Conservation (phyloP, 139 green algal species). For the Microglena sp. region DNA sequence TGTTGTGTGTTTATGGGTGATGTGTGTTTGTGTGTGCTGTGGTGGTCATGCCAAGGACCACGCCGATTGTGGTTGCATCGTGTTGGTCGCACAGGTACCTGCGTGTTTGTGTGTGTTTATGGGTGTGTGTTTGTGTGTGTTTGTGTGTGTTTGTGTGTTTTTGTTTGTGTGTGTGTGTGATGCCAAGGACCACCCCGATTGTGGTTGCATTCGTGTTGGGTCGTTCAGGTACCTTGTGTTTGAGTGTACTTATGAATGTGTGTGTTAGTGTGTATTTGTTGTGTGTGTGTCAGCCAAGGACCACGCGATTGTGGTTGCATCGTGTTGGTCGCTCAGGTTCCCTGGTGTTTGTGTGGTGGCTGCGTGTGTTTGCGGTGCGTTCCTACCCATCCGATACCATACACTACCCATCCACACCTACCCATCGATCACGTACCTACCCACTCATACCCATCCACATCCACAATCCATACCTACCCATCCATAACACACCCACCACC, state of each 20-base stretch:
- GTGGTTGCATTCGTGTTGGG: no score
- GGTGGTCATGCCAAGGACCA: slow-evolving; percentile 73
- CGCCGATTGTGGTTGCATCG: slow-evolving; percentile 68
- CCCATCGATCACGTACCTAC: no score
- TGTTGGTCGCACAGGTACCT: slow-evolving; percentile 71
- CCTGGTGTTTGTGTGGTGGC: no score
- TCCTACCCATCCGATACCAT: no score
- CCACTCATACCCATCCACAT: no score
- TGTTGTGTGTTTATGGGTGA: no score
- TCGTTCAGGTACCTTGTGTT: no score
- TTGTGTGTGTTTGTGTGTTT: slow-evolving; percentile 14
- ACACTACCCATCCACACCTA: no score
- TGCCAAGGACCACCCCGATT: background rate
- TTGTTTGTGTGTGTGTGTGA: slow-evolving; percentile 16
- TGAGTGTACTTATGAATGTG: background rate
- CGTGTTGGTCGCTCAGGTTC: slow-evolving; percentile 71
- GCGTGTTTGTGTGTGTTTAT: slow-evolving; percentile 7
- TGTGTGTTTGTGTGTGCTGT: background rate
- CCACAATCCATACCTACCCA: no score
- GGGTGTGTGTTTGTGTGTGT: slow-evolving; percentile 9
- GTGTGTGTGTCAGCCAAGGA: slow-evolving; percentile 5
- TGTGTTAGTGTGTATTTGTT: background rate
- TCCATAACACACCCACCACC: no score
- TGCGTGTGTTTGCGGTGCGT: no score
- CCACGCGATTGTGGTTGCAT: slow-evolving; percentile 61